These are phyloP conservation scores for Leucocoprinus birnbaumii DNA, from an alignment of 768 basidiomycete genomes.

Conservation along the genomic window DNA sequence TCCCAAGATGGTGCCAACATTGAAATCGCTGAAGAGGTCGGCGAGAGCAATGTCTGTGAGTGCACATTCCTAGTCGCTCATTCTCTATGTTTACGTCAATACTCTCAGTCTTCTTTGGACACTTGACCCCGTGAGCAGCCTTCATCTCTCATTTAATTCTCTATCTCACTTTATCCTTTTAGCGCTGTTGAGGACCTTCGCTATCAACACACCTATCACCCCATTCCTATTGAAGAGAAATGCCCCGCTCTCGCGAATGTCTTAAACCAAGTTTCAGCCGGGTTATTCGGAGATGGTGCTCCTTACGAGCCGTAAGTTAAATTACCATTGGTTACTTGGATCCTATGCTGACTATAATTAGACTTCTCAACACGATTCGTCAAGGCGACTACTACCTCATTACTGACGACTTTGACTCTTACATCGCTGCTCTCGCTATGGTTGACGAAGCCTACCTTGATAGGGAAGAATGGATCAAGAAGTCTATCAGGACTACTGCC, in stretches of 20 bases:
- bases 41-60: conserved; percentile 88
- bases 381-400: conserved; percentile 79
- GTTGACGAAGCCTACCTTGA: conserved; percentile 89
- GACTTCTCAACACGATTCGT: conserved; percentile 71
- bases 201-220: conserved; percentile 82
- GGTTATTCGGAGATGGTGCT: conserved; percentile 74
- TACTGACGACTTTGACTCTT: conserved; percentile 89
- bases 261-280: conserved; percentile 69
- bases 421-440: conserved; percentile 80
- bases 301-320: conserved; percentile 84
- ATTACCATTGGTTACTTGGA: neutral
- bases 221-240: conserved; percentile 76
- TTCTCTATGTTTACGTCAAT: conserved; percentile 1
- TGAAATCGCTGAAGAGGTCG: conserved; percentile 94
- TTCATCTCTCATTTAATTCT: neutral
- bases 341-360: conserved; percentile 28
- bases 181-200: conserved; percentile 83
- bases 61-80: conserved; percentile 22
- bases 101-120: conserved; percentile 80
- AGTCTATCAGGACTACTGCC: conserved; percentile 80
- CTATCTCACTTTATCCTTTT: neutral
- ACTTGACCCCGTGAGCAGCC: conserved; percentile 62
- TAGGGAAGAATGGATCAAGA: conserved; percentile 86
- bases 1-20: conserved; percentile 85
- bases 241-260: conserved; percentile 81